phyloP scores from a whole-genome alignment of 768 basidiomycete species.

The Boletus sp. region DNA sequence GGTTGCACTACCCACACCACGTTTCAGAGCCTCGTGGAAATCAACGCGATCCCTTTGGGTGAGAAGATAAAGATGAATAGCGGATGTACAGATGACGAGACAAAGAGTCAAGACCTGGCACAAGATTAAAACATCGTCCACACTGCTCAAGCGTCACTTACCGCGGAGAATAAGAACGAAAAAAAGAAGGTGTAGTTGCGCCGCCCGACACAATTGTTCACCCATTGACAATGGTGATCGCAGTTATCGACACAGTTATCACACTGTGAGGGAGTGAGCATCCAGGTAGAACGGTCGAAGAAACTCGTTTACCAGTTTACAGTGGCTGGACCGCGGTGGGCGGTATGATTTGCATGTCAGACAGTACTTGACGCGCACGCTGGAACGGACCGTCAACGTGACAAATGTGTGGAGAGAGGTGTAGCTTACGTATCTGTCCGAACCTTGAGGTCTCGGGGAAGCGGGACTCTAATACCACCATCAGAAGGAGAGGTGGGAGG shows the following conservation, averaged over 20 bases:
- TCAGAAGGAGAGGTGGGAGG: slow-evolving; percentile 61
- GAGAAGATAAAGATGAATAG: slow-evolving; percentile 73
- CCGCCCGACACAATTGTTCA: slow-evolving; percentile 94
- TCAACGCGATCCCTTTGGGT: slow-evolving; percentile 48
- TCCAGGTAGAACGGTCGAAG: not conserved
- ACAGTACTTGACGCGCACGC: slow-evolving; percentile 92
- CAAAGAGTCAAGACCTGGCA: slow-evolving; percentile 66
- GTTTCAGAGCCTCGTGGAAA: slow-evolving; percentile 43
- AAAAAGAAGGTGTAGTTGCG: slow-evolving; percentile 96
- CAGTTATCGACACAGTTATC: slow-evolving; percentile 97
- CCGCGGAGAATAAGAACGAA: slow-evolving; percentile 70
- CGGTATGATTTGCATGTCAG: slow-evolving; percentile 90
- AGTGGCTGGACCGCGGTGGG: slow-evolving; percentile 92
- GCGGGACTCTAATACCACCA: slow-evolving; percentile 56
- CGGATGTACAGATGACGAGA: slow-evolving; percentile 79
- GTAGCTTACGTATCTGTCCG: slow-evolving; percentile 66
- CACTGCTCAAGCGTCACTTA: slow-evolving; percentile 38
- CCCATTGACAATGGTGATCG: slow-evolving; percentile 88
- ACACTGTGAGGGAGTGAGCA: slow-evolving; percentile 50
- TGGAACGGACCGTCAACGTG: slow-evolving; percentile 26
- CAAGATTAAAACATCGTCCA: slow-evolving; percentile 5
- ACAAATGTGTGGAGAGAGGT: not conserved
- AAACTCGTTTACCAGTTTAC: slow-evolving; percentile 68
- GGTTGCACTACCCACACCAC: slow-evolving; percentile 75
- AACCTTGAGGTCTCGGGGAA: slow-evolving; percentile 80